phyloP scores from a whole-genome alignment of 73 alveolate species.

The Diophrys sp. region DNA sequence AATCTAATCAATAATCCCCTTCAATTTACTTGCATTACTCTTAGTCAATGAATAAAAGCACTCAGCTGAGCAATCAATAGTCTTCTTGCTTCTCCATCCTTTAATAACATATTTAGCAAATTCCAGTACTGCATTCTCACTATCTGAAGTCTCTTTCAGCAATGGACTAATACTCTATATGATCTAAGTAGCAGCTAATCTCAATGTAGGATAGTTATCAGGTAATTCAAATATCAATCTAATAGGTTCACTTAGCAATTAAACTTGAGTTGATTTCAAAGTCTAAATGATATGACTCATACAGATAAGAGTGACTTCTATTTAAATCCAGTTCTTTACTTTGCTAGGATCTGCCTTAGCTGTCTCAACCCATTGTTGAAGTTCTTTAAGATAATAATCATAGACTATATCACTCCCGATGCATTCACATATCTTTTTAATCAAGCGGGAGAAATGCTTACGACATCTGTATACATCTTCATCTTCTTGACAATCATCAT shows the following conservation, averaged over 20 bases:
- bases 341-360: not conserved
- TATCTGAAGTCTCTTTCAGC: not conserved
- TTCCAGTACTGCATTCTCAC: not conserved
- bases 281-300: not conserved
- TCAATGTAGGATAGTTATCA: not conserved
- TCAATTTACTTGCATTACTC: not conserved
- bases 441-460: not conserved
- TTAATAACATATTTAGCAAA: too few species aligned
- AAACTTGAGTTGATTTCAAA: not conserved
- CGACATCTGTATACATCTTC: not conserved
- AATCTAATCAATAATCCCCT: not conserved
- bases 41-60: not conserved
- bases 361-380: not conserved
- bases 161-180: not conserved
- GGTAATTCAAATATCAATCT: not conserved
- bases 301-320: not conserved
- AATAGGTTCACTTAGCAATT: not conserved
- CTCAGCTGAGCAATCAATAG: not conserved
- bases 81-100: not conserved
- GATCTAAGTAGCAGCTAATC: not conserved
- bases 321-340: not conserved
- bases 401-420: not conserved
- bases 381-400: not conserved
- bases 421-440: not conserved
- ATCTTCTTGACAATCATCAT: not conserved